Evolutionary conservation across 1,284 basidiomycete species (phyloP).

Genomic region (Trichosporon sp.): DNA sequence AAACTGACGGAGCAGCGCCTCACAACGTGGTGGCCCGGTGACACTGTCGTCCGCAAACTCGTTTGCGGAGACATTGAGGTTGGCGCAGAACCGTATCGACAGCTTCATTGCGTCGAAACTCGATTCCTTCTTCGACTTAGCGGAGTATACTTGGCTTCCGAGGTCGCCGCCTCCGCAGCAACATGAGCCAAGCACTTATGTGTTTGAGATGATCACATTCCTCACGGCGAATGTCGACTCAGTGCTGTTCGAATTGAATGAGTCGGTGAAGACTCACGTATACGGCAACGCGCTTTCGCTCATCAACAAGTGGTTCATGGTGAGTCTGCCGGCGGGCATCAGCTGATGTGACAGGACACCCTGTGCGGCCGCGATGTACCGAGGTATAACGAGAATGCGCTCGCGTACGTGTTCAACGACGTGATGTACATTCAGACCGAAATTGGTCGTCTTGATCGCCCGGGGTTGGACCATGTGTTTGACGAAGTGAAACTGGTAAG

Average conservation of each 20-base stretch:
- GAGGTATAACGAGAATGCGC: constrained; percentile 79
- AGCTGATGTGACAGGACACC: constrained; percentile 29
- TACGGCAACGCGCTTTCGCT: constrained; percentile 79
- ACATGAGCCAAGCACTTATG: constrained; percentile 75
- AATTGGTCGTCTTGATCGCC: constrained; percentile 64
- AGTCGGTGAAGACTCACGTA: constrained; percentile 76
- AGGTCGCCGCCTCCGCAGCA: constrained; percentile 25
- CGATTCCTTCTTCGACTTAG: constrained; percentile 91
- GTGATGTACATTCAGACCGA: constrained; percentile 78
- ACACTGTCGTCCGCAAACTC: constrained; percentile 47
- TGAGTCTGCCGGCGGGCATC: constrained; percentile 18
- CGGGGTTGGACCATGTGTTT: constrained; percentile 69
- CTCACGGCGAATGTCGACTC: constrained; percentile 93
- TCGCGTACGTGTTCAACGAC: constrained; percentile 74
- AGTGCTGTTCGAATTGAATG: constrained; percentile 67
- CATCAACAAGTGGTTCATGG: constrained; percentile 81
- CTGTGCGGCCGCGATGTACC: constrained; percentile 55
- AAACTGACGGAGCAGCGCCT: constrained; percentile 54
- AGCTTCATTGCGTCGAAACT: constrained; percentile 82
- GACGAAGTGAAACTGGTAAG: constrained; percentile 71
- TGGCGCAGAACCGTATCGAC: constrained; percentile 72
- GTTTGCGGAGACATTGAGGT: constrained; percentile 64
- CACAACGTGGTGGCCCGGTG: constrained; percentile 68
- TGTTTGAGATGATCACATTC: constrained; percentile 94
- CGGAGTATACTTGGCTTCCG: constrained; percentile 92